A percentile compares a stretch with the other conserved stretches of the same genome.
Evolutionary conservation across 2,329 filamentous ascomycete genomes (phyloP).

Genomic region (Monosporascus sp.): DNA sequence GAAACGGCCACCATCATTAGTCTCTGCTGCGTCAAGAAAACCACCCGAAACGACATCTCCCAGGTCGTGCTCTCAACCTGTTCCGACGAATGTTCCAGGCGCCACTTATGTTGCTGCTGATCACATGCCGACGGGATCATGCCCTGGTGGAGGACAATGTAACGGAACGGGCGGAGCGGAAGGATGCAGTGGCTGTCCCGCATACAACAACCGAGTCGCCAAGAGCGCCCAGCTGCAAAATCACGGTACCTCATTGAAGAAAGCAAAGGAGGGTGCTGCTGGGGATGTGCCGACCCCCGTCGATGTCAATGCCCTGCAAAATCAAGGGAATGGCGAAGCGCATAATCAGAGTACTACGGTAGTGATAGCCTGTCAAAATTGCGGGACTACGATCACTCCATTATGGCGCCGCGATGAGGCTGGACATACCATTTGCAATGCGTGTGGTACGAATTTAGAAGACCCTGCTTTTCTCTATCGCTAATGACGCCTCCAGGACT

Average conservation of each 20-base stretch:
- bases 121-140: constrained; percentile 75
- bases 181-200: constrained; percentile 91
- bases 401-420: constrained; percentile 92
- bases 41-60: constrained; percentile 35
- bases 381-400: constrained; percentile 91
- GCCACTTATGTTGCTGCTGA: constrained; percentile 76
- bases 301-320: constrained; percentile 44
- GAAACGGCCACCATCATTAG: constrained; percentile 64
- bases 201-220: constrained; percentile 93
- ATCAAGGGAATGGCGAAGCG: constrained; percentile 21
- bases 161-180: constrained; percentile 95
- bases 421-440: constrained; percentile 97
- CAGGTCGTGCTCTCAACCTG: constrained; percentile 34
- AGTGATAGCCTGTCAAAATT: constrained; percentile 93
- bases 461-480: constrained; percentile 11
- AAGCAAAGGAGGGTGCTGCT: constrained; percentile 17
- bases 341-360: constrained; percentile 50
- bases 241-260: constrained; percentile 24
- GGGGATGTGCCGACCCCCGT: constrained; percentile 39
- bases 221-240: constrained; percentile 71
- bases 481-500: constrained; percentile 55
- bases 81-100: constrained; percentile 35
- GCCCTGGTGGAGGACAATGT: constrained; percentile 88
- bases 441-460: constrained; percentile 69
- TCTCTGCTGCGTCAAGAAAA: constrained; percentile 40